Evolutionary conservation across 2,329 filamentous ascomycete species (phyloP).

Genomic region (Curvularia sp.): DNA sequence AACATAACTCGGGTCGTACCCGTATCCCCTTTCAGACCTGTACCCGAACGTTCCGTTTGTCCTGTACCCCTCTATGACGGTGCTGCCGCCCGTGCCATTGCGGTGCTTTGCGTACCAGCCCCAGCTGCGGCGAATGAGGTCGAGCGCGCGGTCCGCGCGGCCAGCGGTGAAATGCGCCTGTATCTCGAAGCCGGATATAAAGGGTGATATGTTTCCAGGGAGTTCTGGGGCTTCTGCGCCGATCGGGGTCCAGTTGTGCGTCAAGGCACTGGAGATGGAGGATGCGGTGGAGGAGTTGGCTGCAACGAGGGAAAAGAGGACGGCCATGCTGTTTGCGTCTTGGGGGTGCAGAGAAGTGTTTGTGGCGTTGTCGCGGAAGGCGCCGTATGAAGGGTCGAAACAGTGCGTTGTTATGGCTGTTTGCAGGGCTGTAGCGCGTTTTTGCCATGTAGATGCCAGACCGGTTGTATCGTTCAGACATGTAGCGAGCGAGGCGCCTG

Average conservation of each 20-base stretch:
- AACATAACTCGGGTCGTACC: conserved; percentile 44
- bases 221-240: conserved; percentile 46
- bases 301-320: conserved; percentile 33
- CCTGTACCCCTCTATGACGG: conserved; percentile 49
- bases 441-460: not conserved
- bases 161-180: conserved; percentile 41
- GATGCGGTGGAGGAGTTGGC: conserved; percentile 17
- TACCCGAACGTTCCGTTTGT: conserved; percentile 52
- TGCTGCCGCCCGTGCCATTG: conserved; percentile 47
- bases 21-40: conserved; percentile 41
- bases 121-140: conserved; percentile 44
- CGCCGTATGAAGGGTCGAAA: conserved; percentile 9
- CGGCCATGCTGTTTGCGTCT: conserved; percentile 34
- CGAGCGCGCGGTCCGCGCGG: conserved; percentile 33
- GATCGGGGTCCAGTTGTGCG: conserved; percentile 38
- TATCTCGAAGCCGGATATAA: conserved; percentile 48
- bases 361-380: conserved; percentile 32
- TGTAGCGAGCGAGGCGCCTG: conserved; percentile 29
- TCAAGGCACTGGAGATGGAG: conserved; percentile 24
- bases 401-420: conserved; percentile 15
- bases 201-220: conserved; percentile 50
- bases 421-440: conserved; percentile 10
- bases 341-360: conserved; percentile 27
- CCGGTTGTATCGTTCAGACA: conserved; percentile 9
- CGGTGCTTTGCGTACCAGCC: conserved; percentile 36